Evolutionary conservation across 441 rosid species (phyloP).

Genomic region (Erodium texanum): DNA sequence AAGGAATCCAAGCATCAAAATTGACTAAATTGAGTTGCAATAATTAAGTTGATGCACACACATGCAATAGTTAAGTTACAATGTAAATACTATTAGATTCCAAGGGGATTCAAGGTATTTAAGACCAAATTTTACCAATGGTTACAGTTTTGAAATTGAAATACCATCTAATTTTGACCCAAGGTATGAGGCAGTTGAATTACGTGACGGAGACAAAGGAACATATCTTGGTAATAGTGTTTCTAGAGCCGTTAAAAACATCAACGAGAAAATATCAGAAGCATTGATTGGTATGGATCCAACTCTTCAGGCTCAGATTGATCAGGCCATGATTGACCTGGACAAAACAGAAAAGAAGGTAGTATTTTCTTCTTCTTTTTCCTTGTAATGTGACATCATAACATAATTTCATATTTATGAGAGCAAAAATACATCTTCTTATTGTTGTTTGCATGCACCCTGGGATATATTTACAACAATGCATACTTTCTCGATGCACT

Average conservation of each 20-base stretch:
- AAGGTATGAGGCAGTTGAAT: constrained; percentile 90
- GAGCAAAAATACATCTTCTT: background rate
- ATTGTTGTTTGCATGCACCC: background rate
- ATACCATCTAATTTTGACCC: background rate
- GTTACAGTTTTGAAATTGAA: background rate
- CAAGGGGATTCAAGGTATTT: background rate
- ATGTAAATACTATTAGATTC: no score
- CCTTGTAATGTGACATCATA: background rate
- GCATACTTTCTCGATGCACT: background rate
- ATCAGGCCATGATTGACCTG: constrained; percentile 94
- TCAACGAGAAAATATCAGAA: constrained; percentile 77
- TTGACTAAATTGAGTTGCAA: background rate
- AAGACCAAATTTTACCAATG: background rate
- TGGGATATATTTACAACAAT: background rate
- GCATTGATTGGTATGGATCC: constrained; percentile 95
- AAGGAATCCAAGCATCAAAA: background rate
- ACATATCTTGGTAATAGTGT: constrained; percentile 82
- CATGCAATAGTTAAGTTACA: no score
- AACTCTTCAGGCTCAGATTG: constrained; percentile 73
- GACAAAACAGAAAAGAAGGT: constrained; percentile 94
- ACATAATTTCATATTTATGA: background rate
- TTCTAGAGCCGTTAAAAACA: constrained; percentile 77
- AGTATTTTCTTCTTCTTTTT: background rate
- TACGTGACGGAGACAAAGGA: constrained; percentile 94
- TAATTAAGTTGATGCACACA: no score